Conservation (phyloP, 2,329 filamentous ascomycete genomes). For the Aaosphaeria arxii region DNA sequence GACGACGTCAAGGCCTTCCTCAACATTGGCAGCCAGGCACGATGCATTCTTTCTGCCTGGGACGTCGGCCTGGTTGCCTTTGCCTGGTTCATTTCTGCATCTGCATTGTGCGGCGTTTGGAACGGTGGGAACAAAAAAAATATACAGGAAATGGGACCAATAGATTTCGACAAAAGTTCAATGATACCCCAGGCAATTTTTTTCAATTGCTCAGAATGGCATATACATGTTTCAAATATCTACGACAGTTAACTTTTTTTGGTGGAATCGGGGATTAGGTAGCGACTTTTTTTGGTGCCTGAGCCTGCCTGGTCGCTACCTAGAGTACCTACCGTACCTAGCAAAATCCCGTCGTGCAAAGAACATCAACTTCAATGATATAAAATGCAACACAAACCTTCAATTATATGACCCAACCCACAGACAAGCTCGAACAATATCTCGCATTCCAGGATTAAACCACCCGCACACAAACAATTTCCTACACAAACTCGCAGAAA, state of each 20-base stretch:
- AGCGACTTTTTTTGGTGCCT: conserved; percentile 25
- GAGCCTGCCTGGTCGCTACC: conserved; percentile 34
- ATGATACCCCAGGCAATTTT: conserved; percentile 28
- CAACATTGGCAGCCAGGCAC: background rate
- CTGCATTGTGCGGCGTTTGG: conserved; percentile 32
- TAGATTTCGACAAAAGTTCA: conserved; percentile 12
- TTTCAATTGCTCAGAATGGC: too few species aligned
- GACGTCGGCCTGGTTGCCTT: conserved; percentile 5
- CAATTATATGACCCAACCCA: too few species aligned
- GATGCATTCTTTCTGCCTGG: background rate
- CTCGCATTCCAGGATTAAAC: conserved; percentile 1
- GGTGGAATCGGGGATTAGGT: conserved; percentile 12
- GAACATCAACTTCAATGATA: conserved; percentile 14
- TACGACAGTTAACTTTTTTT: background rate
- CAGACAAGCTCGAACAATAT: background rate
- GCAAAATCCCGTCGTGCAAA: conserved; percentile 6
- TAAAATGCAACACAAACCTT: conserved; percentile 12
- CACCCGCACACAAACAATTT: background rate
- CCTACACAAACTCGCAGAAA: background rate
- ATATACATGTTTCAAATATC: conserved; percentile 4
- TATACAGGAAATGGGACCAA: conserved; percentile 14
- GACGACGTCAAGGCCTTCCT: too few species aligned
- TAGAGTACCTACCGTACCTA: conserved; percentile 4
- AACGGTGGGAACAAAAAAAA: conserved; percentile 16
- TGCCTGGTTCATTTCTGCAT: conserved; percentile 1